Evolutionary conservation across 108 stramenopile genomes (phyloP), one percentile per base, ranked within the genome.

Genomic region (Pseudonitzschia pungens): DNA sequence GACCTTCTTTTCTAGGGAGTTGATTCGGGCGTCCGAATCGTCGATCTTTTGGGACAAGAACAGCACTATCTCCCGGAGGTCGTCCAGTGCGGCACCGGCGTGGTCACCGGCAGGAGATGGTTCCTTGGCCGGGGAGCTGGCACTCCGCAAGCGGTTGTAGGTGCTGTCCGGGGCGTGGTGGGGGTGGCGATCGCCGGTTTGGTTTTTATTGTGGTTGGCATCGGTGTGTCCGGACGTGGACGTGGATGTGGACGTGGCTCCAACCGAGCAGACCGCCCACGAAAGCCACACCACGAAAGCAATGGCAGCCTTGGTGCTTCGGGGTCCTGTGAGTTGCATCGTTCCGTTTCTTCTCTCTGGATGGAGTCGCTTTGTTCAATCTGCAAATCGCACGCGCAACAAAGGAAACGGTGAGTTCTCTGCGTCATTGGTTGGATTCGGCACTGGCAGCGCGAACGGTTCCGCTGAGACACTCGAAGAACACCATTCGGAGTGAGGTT

Each of bases 31-130:
- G 9, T 8, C 57, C 21, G 31, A n/a, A 32, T 58, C 57, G 15
- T 28, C 27, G 21, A 58, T 48, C 57, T 31, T 31, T 58, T 58
- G 21, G 29, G 31, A 32, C 57, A 58, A 58, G 57, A 58, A 31
- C 57, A 58, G 24, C 21, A 58, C 6, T 2, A 58, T 58, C 1
- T 48, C 45, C 45, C 18, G 1, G 45, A 48, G 45, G 9, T 48
- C 45, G 45, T 48, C 18, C 1, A 48, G 45, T 11, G 6, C 9
- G 45, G 1, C 18, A 12, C 45, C 14, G 7, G 2, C 45, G 36
- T 11, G 7, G 45, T 48, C 45, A 48, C 18, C 10, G 3, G 45
- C 45, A 12, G 45, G 10, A 2, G 45, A 48, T 4, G 45, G 45
- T 18, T 4, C 45, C 2, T 48, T 48, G 45, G 14, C 18, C 10